Base-by-base conservation (phyloP, 2,329 filamentous ascomycete species). In the Arthrobotrys sphaeroides region DNA sequence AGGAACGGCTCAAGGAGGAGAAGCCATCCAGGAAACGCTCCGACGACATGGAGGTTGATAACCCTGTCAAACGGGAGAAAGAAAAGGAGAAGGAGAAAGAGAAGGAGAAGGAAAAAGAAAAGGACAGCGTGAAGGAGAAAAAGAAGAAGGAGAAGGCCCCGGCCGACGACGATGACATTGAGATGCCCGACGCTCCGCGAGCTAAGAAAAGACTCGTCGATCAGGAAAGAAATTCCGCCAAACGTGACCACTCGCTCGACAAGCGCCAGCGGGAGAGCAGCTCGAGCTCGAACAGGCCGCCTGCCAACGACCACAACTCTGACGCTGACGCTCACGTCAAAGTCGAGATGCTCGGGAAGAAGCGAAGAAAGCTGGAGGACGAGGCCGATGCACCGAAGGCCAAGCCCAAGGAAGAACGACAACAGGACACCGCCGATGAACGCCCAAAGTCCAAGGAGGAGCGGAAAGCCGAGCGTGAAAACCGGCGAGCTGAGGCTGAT, bases 261-360 rank as follows among this genome's bases (percentile, higher is more conserved):
- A 73, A 78, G 59, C 60, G 77, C 24, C 77, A 78, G 9, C 76
- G 77, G 20, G 77, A 78, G 31, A 78, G 78, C 57, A 78, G 77
- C 16, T 64, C 72, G 1, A 77, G 62, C 28, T 78, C 78, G 26
- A 77, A 69, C 66, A 73, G 67, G 20, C 73, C 64, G 20, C n/a
- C 53, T 36, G 64, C 45, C 45, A 68, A 77, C 13, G 75, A 78
- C 43, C 68, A 77, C 36, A 73, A 47, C 31, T 78, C 78, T 36
- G 78, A 79, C 64, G 78, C 77, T 18, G 77, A 78, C 66, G 73
- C 38, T 43, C 76, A 57, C 36, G 9, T 22, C 40, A 72, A 72
- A 42, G 42, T 49, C 33, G 66, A 70, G 5, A 77, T 62, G 22
- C 31, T 47, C 55, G 73, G 22, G 45, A 77, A 67, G 57, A 77